Evolutionary conservation across 441 rosid genomes (phyloP).

Genomic region (Pelargonium exstipulatum): DNA sequence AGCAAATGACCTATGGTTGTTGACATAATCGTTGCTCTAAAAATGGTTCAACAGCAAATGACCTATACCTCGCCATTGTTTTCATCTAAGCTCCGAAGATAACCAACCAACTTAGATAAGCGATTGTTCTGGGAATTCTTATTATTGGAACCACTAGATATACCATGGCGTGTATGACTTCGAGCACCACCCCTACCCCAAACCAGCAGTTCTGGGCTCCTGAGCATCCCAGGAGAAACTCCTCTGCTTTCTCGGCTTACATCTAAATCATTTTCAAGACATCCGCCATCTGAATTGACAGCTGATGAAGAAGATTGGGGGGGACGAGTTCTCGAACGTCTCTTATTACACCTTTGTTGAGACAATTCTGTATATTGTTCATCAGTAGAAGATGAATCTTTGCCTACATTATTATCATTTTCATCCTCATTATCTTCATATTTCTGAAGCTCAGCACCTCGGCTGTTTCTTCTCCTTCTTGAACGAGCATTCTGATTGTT

Average conservation of each 20-base stretch:
- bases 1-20: background rate
- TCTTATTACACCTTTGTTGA: slow-evolving; percentile 49
- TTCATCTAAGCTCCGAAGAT: slow-evolving; percentile 50
- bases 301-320: slow-evolving; percentile 49
- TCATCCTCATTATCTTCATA: slow-evolving; percentile 56
- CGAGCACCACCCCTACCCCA: slow-evolving; percentile 75
- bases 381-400: slow-evolving; percentile 72
- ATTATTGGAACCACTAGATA: slow-evolving; percentile 29
- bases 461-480: slow-evolving; percentile 42
- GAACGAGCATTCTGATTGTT: slow-evolving; percentile 27
- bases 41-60: slow-evolving; percentile 13
- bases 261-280: slow-evolving; percentile 42
- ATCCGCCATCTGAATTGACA: slow-evolving; percentile 36
- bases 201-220: slow-evolving; percentile 55
- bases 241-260: slow-evolving; percentile 37
- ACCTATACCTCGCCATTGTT: slow-evolving; percentile 44
- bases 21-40: background rate
- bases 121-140: slow-evolving; percentile 45
- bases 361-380: slow-evolving; percentile 45
- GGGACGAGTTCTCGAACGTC: slow-evolving; percentile 42
- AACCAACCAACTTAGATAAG: slow-evolving; percentile 46
- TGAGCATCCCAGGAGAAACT: slow-evolving; percentile 46
- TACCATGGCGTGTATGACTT: slow-evolving; percentile 52
- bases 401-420: slow-evolving; percentile 49
- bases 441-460: slow-evolving; percentile 35